Evolutionary conservation across 1,284 basidiomycete species (phyloP), one percentile per base, ranked within the genome.

Genomic region (Pseudozyma sp.): DNA sequence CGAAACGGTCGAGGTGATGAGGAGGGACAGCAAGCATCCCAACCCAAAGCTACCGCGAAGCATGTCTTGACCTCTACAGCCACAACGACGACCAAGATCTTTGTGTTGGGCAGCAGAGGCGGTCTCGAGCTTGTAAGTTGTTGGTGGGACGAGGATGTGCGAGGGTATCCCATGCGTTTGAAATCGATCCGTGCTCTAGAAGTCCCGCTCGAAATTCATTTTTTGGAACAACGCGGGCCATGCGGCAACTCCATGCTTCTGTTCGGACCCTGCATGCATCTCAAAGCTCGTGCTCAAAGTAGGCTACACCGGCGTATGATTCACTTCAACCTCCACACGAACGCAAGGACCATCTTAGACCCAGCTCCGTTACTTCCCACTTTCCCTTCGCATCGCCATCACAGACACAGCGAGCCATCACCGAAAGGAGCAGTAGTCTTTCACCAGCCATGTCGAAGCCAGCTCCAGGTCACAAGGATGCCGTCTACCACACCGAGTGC

Each of bases 401-500:
- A 6, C 25, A 31, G 6, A 31, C 25, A 31, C 6, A 31, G 25
- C 25, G 25, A 31, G 6, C 25, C 25, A 31, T 31, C 25, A 31
- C 6, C 25, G 25, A 31, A 31, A 31, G 3, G 6, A 31, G 25
- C 25, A 31, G 25, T 31, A 31, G 3, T 6, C 6, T 31, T 31
- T 31, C 25, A 31, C 6, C 25, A 31, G 25, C 25, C 2, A 73
- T 73, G 70, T 65, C 70, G 38, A 73, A 73, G 35, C 60, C 61
- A n/a, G 70, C 70, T 9, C 58, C 70, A 50, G 70, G 70, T 35
- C 70, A 73, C 70, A 69, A 73, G 21, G 70, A 73, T 38, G 70
- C 70, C n/a, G 62, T 59, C 14, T 73, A 73, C 31, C 70, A 73
- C 48, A 73, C 70, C 50, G 61, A 88, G 70, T 89, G 89, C 74